phyloP scores from a whole-genome alignment of 257 asterid genomes.

The Fraxinus excelsior region DNA sequence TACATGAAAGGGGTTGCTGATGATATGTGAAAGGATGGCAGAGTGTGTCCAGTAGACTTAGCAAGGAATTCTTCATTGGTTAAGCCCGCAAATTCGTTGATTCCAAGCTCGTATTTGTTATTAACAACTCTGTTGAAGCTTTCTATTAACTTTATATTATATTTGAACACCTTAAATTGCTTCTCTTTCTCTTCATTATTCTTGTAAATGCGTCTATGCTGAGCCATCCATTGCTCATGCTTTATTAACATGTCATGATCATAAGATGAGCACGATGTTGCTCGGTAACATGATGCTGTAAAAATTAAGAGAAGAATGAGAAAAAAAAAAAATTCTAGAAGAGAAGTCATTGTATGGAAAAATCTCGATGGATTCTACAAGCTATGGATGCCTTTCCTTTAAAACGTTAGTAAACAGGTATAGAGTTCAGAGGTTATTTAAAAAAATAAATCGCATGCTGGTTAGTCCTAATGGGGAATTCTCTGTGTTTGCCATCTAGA shows the following conservation, averaged over 20 bases:
- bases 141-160: constrained; percentile 36
- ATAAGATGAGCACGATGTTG: background rate
- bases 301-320: constrained; percentile 2
- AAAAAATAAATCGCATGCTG: no score
- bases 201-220: constrained; percentile 32
- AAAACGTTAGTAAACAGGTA: background rate
- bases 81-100: constrained; percentile 48
- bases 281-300: constrained; percentile 14
- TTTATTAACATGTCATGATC: constrained; percentile 20
- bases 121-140: constrained; percentile 32
- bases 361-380: background rate
- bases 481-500: no score
- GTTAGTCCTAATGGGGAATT: no score
- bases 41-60: constrained; percentile 20
- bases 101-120: constrained; percentile 31
- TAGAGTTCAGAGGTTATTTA: background rate
- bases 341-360: constrained; percentile 13
- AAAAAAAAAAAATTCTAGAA: background rate
- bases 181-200: constrained; percentile 32
- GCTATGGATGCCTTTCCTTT: background rate
- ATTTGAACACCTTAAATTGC: constrained; percentile 40
- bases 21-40: background rate
- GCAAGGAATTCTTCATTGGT: constrained; percentile 39
- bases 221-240: constrained; percentile 42
- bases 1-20: constrained; percentile 5